phyloP scores from a whole-genome alignment of 306 rosid genomes.

The Cucurbita maxima region DNA sequence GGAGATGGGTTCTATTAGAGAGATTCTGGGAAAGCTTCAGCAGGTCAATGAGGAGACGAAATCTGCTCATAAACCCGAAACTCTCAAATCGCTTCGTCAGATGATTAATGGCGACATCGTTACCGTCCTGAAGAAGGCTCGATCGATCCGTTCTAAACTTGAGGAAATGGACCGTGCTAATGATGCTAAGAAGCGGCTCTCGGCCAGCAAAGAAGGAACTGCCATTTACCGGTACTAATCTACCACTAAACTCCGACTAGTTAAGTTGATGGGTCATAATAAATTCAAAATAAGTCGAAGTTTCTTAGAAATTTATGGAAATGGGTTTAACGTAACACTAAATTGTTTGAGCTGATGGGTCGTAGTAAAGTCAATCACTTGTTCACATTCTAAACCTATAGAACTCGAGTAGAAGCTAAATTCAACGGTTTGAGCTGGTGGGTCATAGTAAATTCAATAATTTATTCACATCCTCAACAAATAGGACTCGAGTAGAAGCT shows the following conservation, averaged over 20 bases:
- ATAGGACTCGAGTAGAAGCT: too few species aligned
- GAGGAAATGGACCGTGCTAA: constrained; percentile 79
- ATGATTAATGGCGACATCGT: constrained; percentile 44
- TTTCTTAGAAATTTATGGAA: too few species aligned
- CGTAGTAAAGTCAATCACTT: too few species aligned
- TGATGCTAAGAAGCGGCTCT: constrained; percentile 45
- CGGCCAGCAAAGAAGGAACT: constrained; percentile 26
- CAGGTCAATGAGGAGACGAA: constrained; percentile 65
- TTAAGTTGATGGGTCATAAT: too few species aligned
- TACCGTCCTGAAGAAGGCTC: constrained; percentile 39
- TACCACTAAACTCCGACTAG: neutral
- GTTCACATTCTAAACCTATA: too few species aligned
- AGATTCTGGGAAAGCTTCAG: constrained; percentile 32
- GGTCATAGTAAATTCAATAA: too few species aligned
- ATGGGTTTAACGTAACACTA: too few species aligned
- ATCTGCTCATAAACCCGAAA: constrained; percentile 49
- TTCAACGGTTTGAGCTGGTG: too few species aligned
- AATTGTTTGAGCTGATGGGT: too few species aligned
- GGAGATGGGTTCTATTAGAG: constrained; percentile 36
- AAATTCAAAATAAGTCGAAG: too few species aligned
- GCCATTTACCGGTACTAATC: constrained; percentile 27
- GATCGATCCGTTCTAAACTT: constrained; percentile 31
- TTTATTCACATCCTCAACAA: too few species aligned
- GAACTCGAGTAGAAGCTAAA: too few species aligned
- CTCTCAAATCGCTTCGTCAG: constrained; percentile 31